phyloP scores from a whole-genome alignment of 2,329 filamentous ascomycete species.

The Ceratocystis alfenasii region DNA sequence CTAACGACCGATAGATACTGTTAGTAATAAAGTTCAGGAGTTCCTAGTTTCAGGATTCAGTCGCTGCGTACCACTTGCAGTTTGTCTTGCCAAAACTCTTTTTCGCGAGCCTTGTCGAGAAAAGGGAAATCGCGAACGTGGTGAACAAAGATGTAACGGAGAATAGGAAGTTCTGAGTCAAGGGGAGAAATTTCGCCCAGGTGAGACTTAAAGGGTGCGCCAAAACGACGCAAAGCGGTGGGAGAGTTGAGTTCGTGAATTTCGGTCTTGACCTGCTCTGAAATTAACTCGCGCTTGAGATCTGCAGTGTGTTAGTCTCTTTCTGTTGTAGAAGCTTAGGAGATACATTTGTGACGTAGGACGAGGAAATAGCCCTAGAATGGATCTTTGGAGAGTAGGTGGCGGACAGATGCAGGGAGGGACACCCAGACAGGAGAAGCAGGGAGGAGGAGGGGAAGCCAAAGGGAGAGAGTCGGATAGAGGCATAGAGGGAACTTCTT shows the following conservation, averaged over 20 bases:
- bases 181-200: constrained; percentile 84
- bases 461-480: background rate
- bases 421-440: constrained; percentile 3
- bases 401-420: background rate
- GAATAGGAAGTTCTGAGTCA: constrained; percentile 83
- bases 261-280: constrained; percentile 78
- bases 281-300: constrained; percentile 88
- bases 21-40: background rate
- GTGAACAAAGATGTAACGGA: constrained; percentile 95
- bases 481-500: constrained; percentile 19
- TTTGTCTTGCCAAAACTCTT: constrained; percentile 99
- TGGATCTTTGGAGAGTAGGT: background rate
- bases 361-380: background rate
- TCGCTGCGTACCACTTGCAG: constrained; percentile 62
- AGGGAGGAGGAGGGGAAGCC: background rate
- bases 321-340: background rate
- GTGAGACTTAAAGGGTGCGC: constrained; percentile 86
- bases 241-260: constrained; percentile 88
- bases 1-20: constrained; percentile 35
- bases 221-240: constrained; percentile 87
- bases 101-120: constrained; percentile 88
- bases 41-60: constrained; percentile 25
- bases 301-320: constrained; percentile 41
- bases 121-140: constrained; percentile 98
- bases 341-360: background rate